phyloP scores from a whole-genome alignment of 1,284 basidiomycete genomes.

The Hymenochaete sp. region DNA sequence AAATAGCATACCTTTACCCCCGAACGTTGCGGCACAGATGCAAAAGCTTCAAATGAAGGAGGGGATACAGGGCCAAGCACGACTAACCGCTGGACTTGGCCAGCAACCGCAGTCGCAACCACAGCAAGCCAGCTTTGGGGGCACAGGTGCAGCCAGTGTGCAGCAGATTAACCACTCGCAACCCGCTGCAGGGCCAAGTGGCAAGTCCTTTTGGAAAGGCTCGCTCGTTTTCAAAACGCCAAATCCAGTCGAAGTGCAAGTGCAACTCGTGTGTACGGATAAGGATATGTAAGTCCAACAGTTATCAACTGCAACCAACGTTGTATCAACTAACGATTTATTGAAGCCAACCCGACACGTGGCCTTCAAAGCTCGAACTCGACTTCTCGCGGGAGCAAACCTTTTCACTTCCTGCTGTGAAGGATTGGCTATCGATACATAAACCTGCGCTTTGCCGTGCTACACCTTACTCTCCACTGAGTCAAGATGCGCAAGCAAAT shows the following conservation, averaged over 20 bases:
- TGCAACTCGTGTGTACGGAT: too few relatives aligned
- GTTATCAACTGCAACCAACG: neutral
- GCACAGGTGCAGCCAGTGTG: too few relatives aligned
- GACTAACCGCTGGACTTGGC: slow-evolving; percentile 4
- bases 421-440: slow-evolving; percentile 40
- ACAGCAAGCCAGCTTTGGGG: slow-evolving; percentile 8
- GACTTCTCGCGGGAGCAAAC: slow-evolving; percentile 35
- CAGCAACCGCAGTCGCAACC: slow-evolving; percentile 10
- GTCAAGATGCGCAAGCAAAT: slow-evolving; percentile 35
- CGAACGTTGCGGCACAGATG: slow-evolving; percentile 37
- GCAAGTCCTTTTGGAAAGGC: too few relatives aligned
- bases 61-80: slow-evolving; percentile 15
- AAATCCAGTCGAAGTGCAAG: slow-evolving; percentile 30
- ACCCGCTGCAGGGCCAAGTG: too few relatives aligned
- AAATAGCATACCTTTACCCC: slow-evolving; percentile 12
- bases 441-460: slow-evolving; percentile 22
- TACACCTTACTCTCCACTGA: slow-evolving; percentile 13
- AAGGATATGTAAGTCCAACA: too few relatives aligned
- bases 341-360: slow-evolving; percentile 40
- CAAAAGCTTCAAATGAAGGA: slow-evolving; percentile 44
- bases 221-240: too few relatives aligned
- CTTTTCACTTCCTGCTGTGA: slow-evolving; percentile 34
- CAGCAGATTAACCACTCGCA: too few relatives aligned
- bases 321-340: slow-evolving; percentile 1
- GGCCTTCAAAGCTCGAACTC: slow-evolving; percentile 44